These are phyloP conservation scores for Candida ponderosae DNA, from an alignment of 805 yeast genomes.

Conservation along the genomic window DNA sequence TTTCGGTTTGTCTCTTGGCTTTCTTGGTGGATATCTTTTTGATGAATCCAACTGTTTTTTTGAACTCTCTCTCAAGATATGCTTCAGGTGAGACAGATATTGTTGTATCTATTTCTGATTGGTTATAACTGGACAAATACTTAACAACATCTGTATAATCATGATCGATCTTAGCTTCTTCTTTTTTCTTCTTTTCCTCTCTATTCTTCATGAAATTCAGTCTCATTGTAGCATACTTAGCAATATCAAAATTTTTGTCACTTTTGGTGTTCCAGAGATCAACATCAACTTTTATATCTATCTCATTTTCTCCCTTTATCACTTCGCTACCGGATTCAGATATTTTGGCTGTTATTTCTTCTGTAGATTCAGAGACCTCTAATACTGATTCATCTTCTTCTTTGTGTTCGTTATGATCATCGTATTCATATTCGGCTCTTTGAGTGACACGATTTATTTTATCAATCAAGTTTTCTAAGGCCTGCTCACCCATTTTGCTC, in stretches of 20 bases:
- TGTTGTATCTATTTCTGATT: not conserved
- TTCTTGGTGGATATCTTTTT: conserved; percentile 25
- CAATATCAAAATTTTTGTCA: conserved; percentile 41
- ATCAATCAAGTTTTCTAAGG: conserved; percentile 50
- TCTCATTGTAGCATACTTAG: conserved; percentile 46
- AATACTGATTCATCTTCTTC: conserved; percentile 4
- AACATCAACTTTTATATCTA: not conserved
- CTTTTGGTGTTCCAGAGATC: conserved; percentile 9
- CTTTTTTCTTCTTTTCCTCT: conserved; percentile 11
- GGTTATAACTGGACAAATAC: conserved; percentile 8
- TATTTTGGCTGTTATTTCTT: not conserved
- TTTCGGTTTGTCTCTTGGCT: conserved; percentile 21
- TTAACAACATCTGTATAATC: conserved; percentile 4
- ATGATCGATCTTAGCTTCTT: conserved; percentile 7
- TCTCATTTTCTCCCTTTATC: not conserved
- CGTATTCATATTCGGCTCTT: conserved; percentile 21
- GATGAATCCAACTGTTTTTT: conserved; percentile 22
- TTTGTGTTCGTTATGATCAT: conserved; percentile 3
- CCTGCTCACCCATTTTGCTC: conserved; percentile 72
- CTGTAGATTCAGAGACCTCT: conserved; percentile 2
- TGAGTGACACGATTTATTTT: not conserved
- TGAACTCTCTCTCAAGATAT: conserved; percentile 25
- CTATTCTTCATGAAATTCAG: conserved; percentile 26
- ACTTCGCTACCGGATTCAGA: not conserved
- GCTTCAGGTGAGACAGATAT: conserved; percentile 14